Evolutionary conservation across 768 basidiomycete species (phyloP).

Genomic region (Tricholoma matsutake): DNA sequence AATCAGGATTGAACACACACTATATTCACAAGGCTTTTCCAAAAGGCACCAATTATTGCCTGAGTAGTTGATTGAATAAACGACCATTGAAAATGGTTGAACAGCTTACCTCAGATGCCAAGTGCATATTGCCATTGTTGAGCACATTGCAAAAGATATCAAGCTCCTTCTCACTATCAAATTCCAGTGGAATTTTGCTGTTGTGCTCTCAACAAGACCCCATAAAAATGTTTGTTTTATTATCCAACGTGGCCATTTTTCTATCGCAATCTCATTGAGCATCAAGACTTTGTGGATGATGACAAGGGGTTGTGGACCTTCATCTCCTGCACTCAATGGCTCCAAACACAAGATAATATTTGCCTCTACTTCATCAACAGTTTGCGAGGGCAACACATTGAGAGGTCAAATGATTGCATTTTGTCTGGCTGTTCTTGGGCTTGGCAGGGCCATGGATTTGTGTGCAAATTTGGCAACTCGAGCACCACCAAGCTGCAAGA

Average conservation of each 20-base stretch:
- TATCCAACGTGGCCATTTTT: constrained; percentile 6
- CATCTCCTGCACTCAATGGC: background rate
- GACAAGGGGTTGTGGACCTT: background rate
- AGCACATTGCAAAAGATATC: constrained; percentile 5
- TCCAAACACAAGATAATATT: constrained; percentile 6
- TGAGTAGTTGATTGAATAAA: no score
- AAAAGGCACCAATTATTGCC: constrained; percentile 3
- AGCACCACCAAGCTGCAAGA: constrained; percentile 1
- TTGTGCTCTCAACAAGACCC: constrained; percentile 10
- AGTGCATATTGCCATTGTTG: constrained; percentile 7
- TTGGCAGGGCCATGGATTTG: constrained; percentile 12
- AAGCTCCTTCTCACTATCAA: constrained; percentile 9
- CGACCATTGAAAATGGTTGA: background rate
- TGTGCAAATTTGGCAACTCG: constrained; percentile 11
- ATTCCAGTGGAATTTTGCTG: constrained; percentile 3
- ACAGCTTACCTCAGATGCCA: constrained; percentile 10
- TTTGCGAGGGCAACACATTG: background rate
- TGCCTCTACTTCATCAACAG: background rate
- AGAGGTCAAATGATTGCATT: background rate
- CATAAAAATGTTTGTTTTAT: background rate
- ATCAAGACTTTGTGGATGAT: constrained; percentile 2
- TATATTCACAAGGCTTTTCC: constrained; percentile 17
- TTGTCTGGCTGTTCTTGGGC: constrained; percentile 8
- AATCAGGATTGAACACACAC: constrained; percentile 19
- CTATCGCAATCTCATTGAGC: constrained; percentile 10